These are phyloP conservation scores for Kuraishia hungarica DNA, from an alignment of 805 yeast genomes.

Conservation along the genomic window DNA sequence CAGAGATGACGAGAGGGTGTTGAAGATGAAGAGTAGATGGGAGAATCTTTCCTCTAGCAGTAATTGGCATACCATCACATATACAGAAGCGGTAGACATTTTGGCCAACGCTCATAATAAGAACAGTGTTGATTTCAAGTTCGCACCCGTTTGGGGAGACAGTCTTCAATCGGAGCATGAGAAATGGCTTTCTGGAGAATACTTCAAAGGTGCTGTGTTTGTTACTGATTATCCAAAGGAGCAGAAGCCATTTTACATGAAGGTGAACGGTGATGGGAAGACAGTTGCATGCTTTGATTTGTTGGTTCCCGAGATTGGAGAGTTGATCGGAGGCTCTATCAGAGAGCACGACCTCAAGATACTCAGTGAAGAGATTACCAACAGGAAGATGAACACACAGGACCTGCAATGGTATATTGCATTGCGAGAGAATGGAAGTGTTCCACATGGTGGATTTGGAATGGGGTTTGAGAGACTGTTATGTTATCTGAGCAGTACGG, in stretches of 20 bases:
- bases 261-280: slow-evolving; percentile 30
- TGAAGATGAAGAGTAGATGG: slow-evolving; percentile 49
- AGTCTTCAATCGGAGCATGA: slow-evolving; percentile 81
- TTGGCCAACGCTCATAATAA: slow-evolving; percentile 25
- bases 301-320: slow-evolving; percentile 87
- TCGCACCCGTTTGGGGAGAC: slow-evolving; percentile 59
- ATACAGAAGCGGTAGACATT: slow-evolving; percentile 63
- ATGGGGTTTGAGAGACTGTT: slow-evolving; percentile 86
- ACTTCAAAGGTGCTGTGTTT: slow-evolving; percentile 70
- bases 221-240: slow-evolving; percentile 79
- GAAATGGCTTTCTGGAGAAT: slow-evolving; percentile 72
- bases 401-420: slow-evolving; percentile 76
- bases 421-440: slow-evolving; percentile 66
- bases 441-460: slow-evolving; percentile 97
- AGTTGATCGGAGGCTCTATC: slow-evolving; percentile 87
- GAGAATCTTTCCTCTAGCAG: slow-evolving; percentile 29
- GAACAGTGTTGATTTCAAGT: slow-evolving; percentile 26
- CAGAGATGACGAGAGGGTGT: slow-evolving; percentile 27
- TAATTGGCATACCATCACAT: slow-evolving; percentile 66
- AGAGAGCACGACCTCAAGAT: slow-evolving; percentile 61
- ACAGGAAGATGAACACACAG: slow-evolving; percentile 46
- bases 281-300: slow-evolving; percentile 91
- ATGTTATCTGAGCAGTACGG: slow-evolving; percentile 62
- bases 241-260: slow-evolving; percentile 92
- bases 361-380: slow-evolving; percentile 40